These are phyloP conservation scores for Sabuloglossum arenarium DNA, from an alignment of 495 filamentous ascomycete species.

Conservation along the genomic window DNA sequence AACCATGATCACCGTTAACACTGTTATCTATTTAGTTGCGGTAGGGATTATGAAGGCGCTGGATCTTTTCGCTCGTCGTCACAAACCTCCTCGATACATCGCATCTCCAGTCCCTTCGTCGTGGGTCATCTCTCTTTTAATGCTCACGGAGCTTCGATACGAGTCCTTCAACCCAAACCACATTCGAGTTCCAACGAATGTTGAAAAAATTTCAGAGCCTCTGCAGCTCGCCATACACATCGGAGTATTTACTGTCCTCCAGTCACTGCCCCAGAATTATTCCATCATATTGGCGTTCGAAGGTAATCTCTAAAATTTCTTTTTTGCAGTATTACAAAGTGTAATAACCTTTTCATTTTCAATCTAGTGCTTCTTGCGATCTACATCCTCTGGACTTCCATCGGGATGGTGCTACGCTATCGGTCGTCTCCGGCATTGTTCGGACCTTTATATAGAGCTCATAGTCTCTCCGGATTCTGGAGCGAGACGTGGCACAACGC, in stretches of 20 bases:
- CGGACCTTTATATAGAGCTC: constrained; percentile 17
- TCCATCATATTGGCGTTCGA: constrained; percentile 15
- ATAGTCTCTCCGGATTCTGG: constrained; percentile 18
- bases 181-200: constrained; percentile 12
- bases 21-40: constrained; percentile 9
- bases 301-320: neutral
- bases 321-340: neutral
- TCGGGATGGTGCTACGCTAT: constrained; percentile 17
- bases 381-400: constrained; percentile 19
- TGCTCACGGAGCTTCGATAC: constrained; percentile 19
- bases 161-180: constrained; percentile 20
- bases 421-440: constrained; percentile 17
- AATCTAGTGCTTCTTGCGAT: constrained; percentile 16
- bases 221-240: constrained; percentile 14
- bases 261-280: constrained; percentile 13
- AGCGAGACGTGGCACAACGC: constrained; percentile 20
- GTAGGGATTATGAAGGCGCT: constrained; percentile 19
- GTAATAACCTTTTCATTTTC: neutral
- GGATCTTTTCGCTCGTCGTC: constrained; percentile 15
- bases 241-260: constrained; percentile 13
- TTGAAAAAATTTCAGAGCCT: constrained; percentile 11
- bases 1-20: neutral
- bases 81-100: constrained; percentile 13
- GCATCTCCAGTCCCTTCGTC: constrained; percentile 10
- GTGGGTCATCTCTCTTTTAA: constrained; percentile 12